Evolutionary conservation across 2,329 filamentous ascomycete species (phyloP).

Genomic region (Colletotrichum tropicicola): DNA sequence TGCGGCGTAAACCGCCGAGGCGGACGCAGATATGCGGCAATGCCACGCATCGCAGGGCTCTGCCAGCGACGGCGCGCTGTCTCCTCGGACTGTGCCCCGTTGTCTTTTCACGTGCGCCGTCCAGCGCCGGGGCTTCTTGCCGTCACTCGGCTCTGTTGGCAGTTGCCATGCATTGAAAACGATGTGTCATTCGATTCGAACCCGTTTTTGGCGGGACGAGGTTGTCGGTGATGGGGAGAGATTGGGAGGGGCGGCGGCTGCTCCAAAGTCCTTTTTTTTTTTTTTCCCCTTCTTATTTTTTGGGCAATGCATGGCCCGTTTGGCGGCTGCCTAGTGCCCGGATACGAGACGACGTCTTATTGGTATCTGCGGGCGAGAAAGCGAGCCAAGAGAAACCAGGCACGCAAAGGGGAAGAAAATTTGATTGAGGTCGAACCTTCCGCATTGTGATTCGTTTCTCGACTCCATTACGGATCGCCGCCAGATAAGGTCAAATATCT

Average conservation of each 20-base stretch:
- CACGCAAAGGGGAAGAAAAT: not conserved
- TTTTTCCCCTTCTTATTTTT: not conserved
- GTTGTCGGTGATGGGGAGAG: not conserved
- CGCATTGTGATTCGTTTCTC: too few species aligned
- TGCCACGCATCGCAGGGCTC: slow-evolving; percentile 8
- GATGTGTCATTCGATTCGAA: too few species aligned
- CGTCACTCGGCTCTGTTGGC: too few species aligned
- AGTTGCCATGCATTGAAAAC: too few species aligned
- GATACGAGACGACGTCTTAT: slow-evolving; percentile 3
- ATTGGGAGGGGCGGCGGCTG: not conserved
- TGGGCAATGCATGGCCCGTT: not conserved
- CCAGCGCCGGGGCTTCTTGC: not conserved
- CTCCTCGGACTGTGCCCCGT: not conserved
- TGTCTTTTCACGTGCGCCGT: not conserved
- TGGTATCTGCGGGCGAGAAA: not conserved
- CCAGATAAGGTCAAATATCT: not conserved
- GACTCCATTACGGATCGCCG: too few species aligned
- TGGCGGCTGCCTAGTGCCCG: slow-evolving; percentile 1
- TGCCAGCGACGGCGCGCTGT: not conserved
- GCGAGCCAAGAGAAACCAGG: not conserved
- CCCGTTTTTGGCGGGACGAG: too few species aligned
- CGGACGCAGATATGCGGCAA: too few species aligned
- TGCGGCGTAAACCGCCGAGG: slow-evolving; percentile 5
- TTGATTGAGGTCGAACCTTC: not conserved
- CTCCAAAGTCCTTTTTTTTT: not conserved